Evolutionary conservation across 2,329 filamentous ascomycete genomes (phyloP), one percentile per base, ranked within the genome.

Genomic region (Fusarium clavum): DNA sequence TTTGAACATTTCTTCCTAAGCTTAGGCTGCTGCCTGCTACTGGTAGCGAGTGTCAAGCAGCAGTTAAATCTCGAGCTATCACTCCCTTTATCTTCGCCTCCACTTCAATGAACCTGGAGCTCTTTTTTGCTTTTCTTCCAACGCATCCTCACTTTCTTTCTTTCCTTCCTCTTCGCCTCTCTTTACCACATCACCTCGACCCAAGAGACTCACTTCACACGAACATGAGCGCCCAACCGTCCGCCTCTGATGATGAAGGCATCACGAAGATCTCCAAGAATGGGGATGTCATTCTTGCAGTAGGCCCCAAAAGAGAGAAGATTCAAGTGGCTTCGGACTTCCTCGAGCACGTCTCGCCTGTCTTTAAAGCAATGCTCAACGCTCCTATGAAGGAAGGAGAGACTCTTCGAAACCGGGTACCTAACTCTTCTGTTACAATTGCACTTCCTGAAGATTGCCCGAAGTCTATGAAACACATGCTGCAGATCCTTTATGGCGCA

Each of bases 291-390:
- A n/a, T n/a, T n/a, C n/a, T n/a, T n/a, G n/a, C n/a, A n/a, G n/a
- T n/a, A n/a, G n/a, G n/a, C n/a, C n/a, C n/a, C n/a, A n/a, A n/a
- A n/a, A n/a, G n/a, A n/a, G n/a, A n/a, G n/a, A n/a, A n/a, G n/a
- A n/a, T n/a, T n/a, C n/a, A n/a, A n/a, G n/a, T 24, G 10, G 4
- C 44, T 13, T 43, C 30, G 10, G 34, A 29, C 14, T 61, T 64
- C 13, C 49, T 64, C 2, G 9, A 43, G 27, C 25, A 34, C 5
- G 10, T 47, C 10, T 56, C 61, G 4, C 57, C 48, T 13, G 48
- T 64, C 8, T 64, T 64, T 8, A 12, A 32, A 12, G 32, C 18
- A 29, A 61, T 61, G 56, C 18, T 63, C 1, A 3, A 34, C 7
- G 25, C 32, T 4, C 11, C 18, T 1, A 46, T 30, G 48, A 9